These are phyloP conservation scores for Margaritispora aquatica DNA, from an alignment of 495 filamentous ascomycete genomes.

Conservation along the genomic window DNA sequence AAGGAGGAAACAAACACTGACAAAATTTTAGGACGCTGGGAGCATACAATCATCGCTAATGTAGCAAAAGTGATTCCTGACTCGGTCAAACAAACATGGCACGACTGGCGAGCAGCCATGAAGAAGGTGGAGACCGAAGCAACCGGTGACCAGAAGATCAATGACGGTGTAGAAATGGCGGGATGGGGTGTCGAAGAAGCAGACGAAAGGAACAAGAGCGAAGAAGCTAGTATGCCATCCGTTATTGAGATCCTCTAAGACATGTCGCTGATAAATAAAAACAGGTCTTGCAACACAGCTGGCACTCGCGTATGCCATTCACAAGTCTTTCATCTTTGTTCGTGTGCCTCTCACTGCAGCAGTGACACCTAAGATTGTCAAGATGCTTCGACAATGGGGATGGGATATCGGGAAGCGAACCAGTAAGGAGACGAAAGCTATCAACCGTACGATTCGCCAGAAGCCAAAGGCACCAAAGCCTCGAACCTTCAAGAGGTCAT, in stretches of 20 bases:
- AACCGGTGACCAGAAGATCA: constrained; percentile 24
- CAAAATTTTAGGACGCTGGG: constrained; percentile 44
- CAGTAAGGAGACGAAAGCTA: constrained; percentile 26
- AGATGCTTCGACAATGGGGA: constrained; percentile 77
- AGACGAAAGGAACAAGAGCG: constrained; percentile 33
- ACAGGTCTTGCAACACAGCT: constrained; percentile 66
- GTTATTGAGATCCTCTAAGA: background rate
- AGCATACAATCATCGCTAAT: constrained; percentile 43
- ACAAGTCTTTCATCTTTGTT: constrained; percentile 97
- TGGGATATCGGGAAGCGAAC: constrained; percentile 50
- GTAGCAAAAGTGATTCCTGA: constrained; percentile 43
- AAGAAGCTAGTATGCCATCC: constrained; percentile 5
- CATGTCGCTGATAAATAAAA: constrained; percentile 6
- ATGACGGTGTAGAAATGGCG: constrained; percentile 33
- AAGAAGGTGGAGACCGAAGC: constrained; percentile 29
- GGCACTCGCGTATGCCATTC: constrained; percentile 90
- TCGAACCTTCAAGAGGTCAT: background rate
- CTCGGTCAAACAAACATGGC: constrained; percentile 37
- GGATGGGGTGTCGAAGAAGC: constrained; percentile 50
- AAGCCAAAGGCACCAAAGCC: constrained; percentile 9
- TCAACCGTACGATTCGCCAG: constrained; percentile 11
- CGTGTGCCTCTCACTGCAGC: constrained; percentile 86
- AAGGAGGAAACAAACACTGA: too few relatives aligned
- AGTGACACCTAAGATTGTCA: constrained; percentile 86
- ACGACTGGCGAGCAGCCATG: constrained; percentile 32